Conservation (phyloP, 108 stramenopile species). For the Nitzschia inconspicua region DNA sequence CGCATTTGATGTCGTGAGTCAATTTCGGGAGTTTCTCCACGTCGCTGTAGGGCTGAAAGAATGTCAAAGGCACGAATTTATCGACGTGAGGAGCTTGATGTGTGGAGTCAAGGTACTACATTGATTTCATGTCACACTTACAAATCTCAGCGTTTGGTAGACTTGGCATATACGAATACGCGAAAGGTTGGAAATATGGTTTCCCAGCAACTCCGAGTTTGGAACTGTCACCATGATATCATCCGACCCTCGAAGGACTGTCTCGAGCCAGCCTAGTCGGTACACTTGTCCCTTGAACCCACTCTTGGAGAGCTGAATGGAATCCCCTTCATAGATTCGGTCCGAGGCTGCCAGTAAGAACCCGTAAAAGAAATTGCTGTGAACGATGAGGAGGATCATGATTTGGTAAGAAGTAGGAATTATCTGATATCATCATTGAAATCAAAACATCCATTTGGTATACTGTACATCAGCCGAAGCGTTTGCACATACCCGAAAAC, state of each 20-base stretch:
- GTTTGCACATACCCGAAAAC: no score
- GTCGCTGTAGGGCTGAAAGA: conserved; percentile 35
- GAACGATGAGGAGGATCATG: no score
- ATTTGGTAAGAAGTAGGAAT: no score
- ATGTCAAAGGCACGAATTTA: not conserved
- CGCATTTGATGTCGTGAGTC: conserved; percentile 55
- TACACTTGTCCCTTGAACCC: conserved; percentile 12
- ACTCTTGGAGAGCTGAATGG: conserved; percentile 38
- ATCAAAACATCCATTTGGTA: no score
- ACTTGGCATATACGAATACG: conserved; percentile 57
- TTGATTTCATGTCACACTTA: no score
- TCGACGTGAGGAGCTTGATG: not conserved
- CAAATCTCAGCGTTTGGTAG: conserved; percentile 51
- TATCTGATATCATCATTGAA: no score
- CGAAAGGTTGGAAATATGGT: conserved; percentile 59
- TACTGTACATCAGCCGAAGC: no score
- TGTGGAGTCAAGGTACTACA: not conserved
- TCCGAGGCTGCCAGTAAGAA: conserved; percentile 48
- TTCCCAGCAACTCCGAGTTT: conserved; percentile 36
- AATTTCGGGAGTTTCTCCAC: conserved; percentile 48
- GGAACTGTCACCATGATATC: conserved; percentile 41
- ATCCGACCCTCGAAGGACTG: conserved; percentile 26
- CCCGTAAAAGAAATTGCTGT: conserved; percentile 60
- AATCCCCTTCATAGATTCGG: conserved; percentile 64
- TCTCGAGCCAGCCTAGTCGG: conserved; percentile 33